A percentile compares a stretch with the other conserved stretches of the same genome.
Evolutionary conservation across 257 asterid genomes (phyloP).

Genomic region (Nicotiana tomentosiformis): DNA sequence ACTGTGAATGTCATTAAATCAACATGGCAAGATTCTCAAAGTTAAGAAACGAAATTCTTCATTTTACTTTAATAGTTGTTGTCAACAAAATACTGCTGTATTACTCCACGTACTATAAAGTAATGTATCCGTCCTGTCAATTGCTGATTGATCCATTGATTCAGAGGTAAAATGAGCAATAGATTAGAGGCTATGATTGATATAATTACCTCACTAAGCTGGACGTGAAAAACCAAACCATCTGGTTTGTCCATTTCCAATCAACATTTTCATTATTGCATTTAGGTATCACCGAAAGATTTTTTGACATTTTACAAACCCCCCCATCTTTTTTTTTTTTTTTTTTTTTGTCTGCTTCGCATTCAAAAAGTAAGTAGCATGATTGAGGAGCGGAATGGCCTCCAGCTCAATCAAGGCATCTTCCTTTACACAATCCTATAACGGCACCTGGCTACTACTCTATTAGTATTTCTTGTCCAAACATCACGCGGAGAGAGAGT

Average conservation of each 20-base stretch:
- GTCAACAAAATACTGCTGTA: no score
- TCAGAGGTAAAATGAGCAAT: neutral
- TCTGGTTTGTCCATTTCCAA: neutral
- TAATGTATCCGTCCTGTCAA: neutral
- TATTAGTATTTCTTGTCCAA: neutral
- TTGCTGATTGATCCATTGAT: neutral
- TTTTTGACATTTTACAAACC: neutral
- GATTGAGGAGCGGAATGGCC: neutral
- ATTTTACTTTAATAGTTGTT: no score
- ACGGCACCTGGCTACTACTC: neutral
- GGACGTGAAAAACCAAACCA: neutral
- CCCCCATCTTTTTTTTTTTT: no score
- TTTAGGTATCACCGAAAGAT: neutral
- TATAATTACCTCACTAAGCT: no score
- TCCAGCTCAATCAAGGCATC: slow-evolving; percentile 5
- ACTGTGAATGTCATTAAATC: no score
- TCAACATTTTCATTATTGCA: neutral
- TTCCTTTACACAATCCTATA: neutral
- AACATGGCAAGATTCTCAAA: no score
- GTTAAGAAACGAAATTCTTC: no score
- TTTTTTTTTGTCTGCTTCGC: neutral
- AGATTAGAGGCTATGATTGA: neutral
- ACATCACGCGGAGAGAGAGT: neutral
- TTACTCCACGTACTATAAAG: neutral
- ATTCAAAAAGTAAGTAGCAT: neutral